Evolutionary conservation across 148 eudicot genomes (phyloP).

Genomic region (Rhododendron henanense): DNA sequence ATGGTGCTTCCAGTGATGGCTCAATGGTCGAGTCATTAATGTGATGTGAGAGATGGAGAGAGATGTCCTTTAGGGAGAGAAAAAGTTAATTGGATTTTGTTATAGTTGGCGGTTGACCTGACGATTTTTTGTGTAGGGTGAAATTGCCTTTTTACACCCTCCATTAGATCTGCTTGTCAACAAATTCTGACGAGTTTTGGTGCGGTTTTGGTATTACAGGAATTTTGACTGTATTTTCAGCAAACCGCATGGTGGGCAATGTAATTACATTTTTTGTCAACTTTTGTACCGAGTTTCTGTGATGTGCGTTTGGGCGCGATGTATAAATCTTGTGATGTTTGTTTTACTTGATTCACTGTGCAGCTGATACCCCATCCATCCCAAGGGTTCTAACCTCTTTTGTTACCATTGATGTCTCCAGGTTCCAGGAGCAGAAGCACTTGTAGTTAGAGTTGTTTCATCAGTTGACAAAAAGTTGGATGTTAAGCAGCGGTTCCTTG

Average conservation of each 20-base stretch:
- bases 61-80: background rate
- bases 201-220: background rate
- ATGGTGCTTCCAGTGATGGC: background rate
- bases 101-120: background rate
- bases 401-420: conserved; percentile 22
- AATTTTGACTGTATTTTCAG: background rate
- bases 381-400: background rate
- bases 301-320: background rate
- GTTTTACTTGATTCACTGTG: conserved; percentile 1
- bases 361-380: background rate
- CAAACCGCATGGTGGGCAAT: background rate
- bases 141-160: background rate
- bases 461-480: conserved; percentile 98
- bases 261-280: background rate
- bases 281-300: background rate
- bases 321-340: background rate
- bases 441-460: conserved; percentile 91
- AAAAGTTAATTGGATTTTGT: background rate
- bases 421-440: conserved; percentile 94
- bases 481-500: conserved; percentile 86
- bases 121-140: background rate
- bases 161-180: background rate
- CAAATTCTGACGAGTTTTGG: background rate
- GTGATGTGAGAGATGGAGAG: background rate
- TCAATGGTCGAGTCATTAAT: background rate